phyloP scores from a whole-genome alignment of 176 grass and related monocot genomes.

The Ensete glaucum region DNA sequence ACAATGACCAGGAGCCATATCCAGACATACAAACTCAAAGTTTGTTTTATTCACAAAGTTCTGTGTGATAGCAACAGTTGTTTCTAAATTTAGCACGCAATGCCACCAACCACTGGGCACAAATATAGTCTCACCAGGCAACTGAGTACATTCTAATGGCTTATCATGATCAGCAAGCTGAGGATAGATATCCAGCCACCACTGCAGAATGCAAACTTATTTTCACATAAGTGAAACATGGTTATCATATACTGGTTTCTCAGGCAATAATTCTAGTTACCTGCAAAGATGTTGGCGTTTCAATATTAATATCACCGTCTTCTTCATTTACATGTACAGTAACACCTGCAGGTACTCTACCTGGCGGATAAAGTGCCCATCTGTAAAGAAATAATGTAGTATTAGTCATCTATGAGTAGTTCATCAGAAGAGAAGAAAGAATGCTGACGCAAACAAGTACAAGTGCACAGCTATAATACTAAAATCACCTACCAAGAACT shows the following conservation, averaged over 20 bases:
- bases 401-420: neutral
- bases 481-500: too few species aligned
- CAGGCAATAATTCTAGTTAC: conserved; percentile 25
- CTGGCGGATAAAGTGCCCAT: conserved; percentile 96
- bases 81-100: conserved; percentile 95
- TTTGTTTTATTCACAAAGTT: conserved; percentile 88
- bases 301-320: conserved; percentile 86
- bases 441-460: neutral
- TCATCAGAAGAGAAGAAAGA: neutral
- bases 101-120: conserved; percentile 99
- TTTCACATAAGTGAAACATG: conserved; percentile 4
- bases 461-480: too few species aligned
- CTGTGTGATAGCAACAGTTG: conserved; percentile 77
- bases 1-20: conserved; percentile 79
- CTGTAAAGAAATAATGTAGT: conserved; percentile 38
- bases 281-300: conserved; percentile 88
- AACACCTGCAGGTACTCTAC: conserved; percentile 88
- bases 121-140: conserved; percentile 93
- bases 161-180: conserved; percentile 66
- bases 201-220: conserved; percentile 18
- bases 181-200: conserved; percentile 87
- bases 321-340: conserved; percentile 93
- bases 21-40: conserved; percentile 87
- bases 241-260: neutral
- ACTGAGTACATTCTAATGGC: conserved; percentile 85